Conservation (phyloP, 345 rosid species). For the Durio zibethinus region DNA sequence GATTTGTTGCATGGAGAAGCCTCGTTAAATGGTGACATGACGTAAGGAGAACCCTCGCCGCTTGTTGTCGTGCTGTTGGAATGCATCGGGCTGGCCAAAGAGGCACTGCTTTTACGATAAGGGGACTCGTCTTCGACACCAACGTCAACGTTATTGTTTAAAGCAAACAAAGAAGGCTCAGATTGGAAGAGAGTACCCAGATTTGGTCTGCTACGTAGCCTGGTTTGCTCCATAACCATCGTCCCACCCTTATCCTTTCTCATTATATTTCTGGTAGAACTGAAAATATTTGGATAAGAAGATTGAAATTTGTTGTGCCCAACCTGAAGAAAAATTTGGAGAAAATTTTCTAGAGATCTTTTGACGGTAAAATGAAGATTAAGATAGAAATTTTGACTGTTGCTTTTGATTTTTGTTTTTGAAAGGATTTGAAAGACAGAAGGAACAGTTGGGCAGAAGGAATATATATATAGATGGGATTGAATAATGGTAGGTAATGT, state of each 20-base stretch:
- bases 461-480: constrained; percentile 7
- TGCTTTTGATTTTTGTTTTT: not conserved
- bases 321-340: too few relatives aligned
- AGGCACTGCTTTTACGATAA: constrained; percentile 33
- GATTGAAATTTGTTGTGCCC: not conserved
- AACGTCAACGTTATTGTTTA: constrained; percentile 6
- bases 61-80: constrained; percentile 41
- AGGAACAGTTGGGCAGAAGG: not conserved
- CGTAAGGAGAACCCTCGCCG: constrained; percentile 54
- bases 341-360: not conserved
- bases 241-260: constrained; percentile 24
- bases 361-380: too few relatives aligned
- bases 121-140: constrained; percentile 23
- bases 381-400: not conserved
- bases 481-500: constrained; percentile 14
- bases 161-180: constrained; percentile 30
- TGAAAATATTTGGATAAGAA: not conserved
- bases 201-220: constrained; percentile 40
- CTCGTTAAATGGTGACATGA: constrained; percentile 53
- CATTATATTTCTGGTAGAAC: too few relatives aligned
- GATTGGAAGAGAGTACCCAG: constrained; percentile 56
- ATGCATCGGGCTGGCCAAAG: constrained; percentile 30
- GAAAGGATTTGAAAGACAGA: not conserved
- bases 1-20: constrained; percentile 59
- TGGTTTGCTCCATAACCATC: constrained; percentile 16